These are phyloP conservation scores for Phytopythium litorale DNA, from an alignment of 352 stramenopile species.

Conservation along the genomic window DNA sequence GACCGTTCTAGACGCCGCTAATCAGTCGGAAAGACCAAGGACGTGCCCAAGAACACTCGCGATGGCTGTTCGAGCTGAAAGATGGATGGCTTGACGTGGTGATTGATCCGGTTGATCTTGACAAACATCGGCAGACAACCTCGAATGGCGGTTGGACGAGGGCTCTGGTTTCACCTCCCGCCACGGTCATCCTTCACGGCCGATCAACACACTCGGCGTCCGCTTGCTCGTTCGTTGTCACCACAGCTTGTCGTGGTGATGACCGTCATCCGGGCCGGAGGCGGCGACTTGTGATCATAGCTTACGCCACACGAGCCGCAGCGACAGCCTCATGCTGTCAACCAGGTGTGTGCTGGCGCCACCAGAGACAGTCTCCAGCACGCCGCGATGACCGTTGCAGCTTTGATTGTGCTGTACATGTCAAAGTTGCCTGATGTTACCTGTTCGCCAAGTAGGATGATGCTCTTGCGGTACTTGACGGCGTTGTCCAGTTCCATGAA, in stretches of 20 bases:
- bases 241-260: too few species aligned
- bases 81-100: not conserved
- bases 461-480: conserved; percentile 74
- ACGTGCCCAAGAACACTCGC: not conserved
- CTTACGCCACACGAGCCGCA: conserved; percentile 72
- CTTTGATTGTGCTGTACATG: conserved; percentile 55
- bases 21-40: not conserved
- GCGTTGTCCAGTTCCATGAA: conserved; percentile 70
- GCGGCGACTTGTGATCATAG: conserved; percentile 42
- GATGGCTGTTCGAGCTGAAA: not conserved
- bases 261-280: conserved; percentile 36
- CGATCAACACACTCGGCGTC: too few species aligned
- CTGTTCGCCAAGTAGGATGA: conserved; percentile 74
- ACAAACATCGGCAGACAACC: too few species aligned
- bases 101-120: too few species aligned
- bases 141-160: too few species aligned
- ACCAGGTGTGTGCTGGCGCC: conserved; percentile 69
- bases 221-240: too few species aligned
- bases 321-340: conserved; percentile 53
- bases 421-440: conserved; percentile 66
- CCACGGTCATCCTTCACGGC: too few species aligned
- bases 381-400: conserved; percentile 59
- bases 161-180: too few species aligned
- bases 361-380: conserved; percentile 52
- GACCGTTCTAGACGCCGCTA: not conserved